Conservation (phyloP, 371 early-diverging fungal genomes). For the Amoeboaphelidium protococcarum region DNA sequence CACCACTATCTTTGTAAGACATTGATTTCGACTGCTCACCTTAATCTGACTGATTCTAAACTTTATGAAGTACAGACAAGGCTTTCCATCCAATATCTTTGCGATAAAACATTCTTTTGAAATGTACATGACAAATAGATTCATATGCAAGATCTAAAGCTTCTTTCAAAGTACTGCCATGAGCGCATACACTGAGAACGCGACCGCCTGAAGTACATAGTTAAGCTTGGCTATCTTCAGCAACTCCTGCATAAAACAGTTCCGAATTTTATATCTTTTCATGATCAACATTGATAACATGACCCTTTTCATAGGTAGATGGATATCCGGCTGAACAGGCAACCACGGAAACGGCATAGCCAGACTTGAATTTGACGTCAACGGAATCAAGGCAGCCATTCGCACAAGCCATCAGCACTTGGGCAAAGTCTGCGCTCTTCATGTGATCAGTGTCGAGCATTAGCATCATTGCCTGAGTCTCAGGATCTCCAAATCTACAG, state of each 20-base stretch:
- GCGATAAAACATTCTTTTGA: constrained; percentile 60
- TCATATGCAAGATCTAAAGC: constrained; percentile 49
- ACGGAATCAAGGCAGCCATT: constrained; percentile 77
- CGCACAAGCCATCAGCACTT: constrained; percentile 59
- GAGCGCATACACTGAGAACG: constrained; percentile 64
- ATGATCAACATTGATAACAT: constrained; percentile 31
- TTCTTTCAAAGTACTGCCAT: constrained; percentile 24
- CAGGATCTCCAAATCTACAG: constrained; percentile 90
- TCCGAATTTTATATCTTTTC: constrained; percentile 19
- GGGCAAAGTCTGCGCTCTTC: constrained; percentile 40
- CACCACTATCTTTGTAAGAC: constrained; percentile 84
- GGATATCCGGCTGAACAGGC: constrained; percentile 82
- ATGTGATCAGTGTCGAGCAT: constrained; percentile 45
- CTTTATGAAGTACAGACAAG: constrained; percentile 12
- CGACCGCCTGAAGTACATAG: constrained; percentile 81
- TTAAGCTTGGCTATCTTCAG: constrained; percentile 16
- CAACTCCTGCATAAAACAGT: constrained; percentile 84
- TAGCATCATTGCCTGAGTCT: constrained; percentile 81
- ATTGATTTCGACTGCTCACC: constrained; percentile 3
- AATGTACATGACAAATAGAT: constrained; percentile 32
- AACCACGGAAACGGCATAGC: constrained; percentile 68
- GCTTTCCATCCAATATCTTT: constrained; percentile 80
- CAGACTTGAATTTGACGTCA: constrained; percentile 31
- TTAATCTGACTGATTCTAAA: constrained; percentile 3
- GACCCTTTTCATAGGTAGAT: constrained; percentile 50